Base-by-base conservation (phyloP, 2,329 filamentous ascomycete genomes). In the Didymellaceae sp. region DNA sequence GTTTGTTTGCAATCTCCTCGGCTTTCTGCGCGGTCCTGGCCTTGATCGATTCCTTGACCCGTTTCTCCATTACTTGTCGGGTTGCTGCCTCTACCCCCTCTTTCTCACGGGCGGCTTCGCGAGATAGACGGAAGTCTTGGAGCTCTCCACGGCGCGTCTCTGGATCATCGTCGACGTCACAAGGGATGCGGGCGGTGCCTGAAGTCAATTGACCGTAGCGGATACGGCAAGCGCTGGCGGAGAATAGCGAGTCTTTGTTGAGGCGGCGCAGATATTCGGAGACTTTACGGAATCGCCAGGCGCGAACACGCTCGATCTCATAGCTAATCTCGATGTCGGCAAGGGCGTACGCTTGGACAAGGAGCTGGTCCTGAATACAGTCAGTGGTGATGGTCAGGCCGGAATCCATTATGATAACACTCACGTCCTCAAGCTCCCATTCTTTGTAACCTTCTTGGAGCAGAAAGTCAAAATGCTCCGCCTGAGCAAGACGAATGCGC, bases 351-450 rank as follows among this genome's bases (percentile, higher is more conserved):
- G 76, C 73, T 40, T 73, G 61, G 8, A 74, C 48, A 14, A 81
- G 73, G n/a, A 69, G 62, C 16, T 75, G 68, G 52, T 81, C 79
- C 77, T 80, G 37, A 8, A 22, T 17, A 14, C 13, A 21, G 25
- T 51, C 13, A 51, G 31, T 35, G 16, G 21, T 3, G 6, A 21
- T 39, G 6, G 11, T 16, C 11, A n/a, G n/a, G 6, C 3, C 14
- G 5, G 9, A 22, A 25, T n/a, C 6, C 4, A 9, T 10, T 13
- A n/a, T 20, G 39, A 7, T 10, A 16, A 32, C n/a, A 61, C 71
- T 58, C 65, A 80, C 79, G 62, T 82, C 80, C 14, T 74, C 74
- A 10, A 73, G 66, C 41, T 77, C 72, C 80, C 80, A 82, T 58
- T 79, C 78, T 40, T 72, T 77, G 52, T 77, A 64, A 30, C 78